phyloP scores from a whole-genome alignment of 2,329 filamentous ascomycete genomes.

The Pseudogymnoascus sp. region DNA sequence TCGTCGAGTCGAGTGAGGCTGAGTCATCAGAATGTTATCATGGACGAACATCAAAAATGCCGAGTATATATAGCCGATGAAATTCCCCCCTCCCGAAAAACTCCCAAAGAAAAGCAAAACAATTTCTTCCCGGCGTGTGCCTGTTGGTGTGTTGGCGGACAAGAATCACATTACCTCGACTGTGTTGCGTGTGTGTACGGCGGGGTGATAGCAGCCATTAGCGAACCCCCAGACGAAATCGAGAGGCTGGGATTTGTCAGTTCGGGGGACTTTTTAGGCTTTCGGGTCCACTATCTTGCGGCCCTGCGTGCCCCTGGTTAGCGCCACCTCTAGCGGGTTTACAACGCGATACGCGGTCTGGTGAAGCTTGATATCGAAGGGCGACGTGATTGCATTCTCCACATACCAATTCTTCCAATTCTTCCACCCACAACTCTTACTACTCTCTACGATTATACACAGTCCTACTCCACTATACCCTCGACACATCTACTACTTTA shows the following conservation, averaged over 20 bases:
- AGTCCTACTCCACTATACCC: neutral
- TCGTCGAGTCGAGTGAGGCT: neutral
- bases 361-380: constrained; percentile 3
- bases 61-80: constrained; percentile 2
- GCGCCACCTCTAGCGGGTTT: neutral
- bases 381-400: constrained; percentile 1
- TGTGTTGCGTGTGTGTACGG: neutral
- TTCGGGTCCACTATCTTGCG: constrained; percentile 6
- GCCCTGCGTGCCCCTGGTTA: constrained; percentile 4
- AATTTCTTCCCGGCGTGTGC: neutral
- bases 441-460: neutral
- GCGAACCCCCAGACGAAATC: neutral
- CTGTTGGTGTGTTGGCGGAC: neutral
- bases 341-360: constrained; percentile 7
- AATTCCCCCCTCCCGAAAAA: neutral
- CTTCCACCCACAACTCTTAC: neutral
- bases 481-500: neutral
- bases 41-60: neutral
- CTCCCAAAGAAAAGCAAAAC: neutral
- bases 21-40: neutral
- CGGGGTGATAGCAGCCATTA: neutral
- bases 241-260: neutral
- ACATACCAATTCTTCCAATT: constrained; percentile 1
- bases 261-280: constrained; percentile 3
- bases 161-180: neutral